Evolutionary conservation across 2,329 filamentous ascomycete species (phyloP).

Genomic region (Monosporascus sp.): DNA sequence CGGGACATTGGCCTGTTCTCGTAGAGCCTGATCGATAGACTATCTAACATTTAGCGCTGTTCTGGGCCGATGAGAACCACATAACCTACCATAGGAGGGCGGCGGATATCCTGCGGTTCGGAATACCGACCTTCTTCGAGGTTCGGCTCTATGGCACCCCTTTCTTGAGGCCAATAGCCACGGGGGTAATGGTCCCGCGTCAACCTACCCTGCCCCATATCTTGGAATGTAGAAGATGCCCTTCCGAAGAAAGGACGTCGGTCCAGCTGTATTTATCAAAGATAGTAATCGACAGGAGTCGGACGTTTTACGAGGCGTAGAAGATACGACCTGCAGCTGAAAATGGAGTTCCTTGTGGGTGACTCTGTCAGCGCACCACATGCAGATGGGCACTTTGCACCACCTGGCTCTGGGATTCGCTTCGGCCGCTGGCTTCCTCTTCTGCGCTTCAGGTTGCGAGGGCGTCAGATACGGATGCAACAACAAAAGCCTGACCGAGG

Average conservation of each 20-base stretch:
- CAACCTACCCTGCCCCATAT: conserved; percentile 37
- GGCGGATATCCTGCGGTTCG: conserved; percentile 31
- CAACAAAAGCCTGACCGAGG: conserved; percentile 7
- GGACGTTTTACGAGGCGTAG: background rate
- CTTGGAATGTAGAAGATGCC: background rate
- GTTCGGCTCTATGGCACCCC: conserved; percentile 16
- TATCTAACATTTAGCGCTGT: conserved; percentile 21
- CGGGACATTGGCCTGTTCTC: conserved; percentile 47
- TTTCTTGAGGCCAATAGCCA: conserved; percentile 27
- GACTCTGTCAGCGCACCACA: background rate
- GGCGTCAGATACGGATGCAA: conserved; percentile 9
- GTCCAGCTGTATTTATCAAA: background rate
- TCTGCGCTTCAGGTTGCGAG: conserved; percentile 7
- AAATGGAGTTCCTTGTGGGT: background rate
- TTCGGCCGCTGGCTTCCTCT: conserved; percentile 11
- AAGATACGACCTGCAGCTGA: background rate
- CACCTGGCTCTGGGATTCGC: conserved; percentile 5
- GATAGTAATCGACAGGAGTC: background rate
- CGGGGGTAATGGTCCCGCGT: conserved; percentile 34
- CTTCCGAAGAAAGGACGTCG: background rate
- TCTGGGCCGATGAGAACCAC: background rate
- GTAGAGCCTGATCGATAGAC: conserved; percentile 47
- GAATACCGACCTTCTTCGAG: conserved; percentile 30
- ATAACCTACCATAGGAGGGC: conserved; percentile 33
- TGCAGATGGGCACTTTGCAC: background rate